A percentile compares a stretch with the other conserved stretches of the same genome.
phyloP scores from a whole-genome alignment of 2,329 filamentous ascomycete genomes.

The Aureobasidium sp. region DNA sequence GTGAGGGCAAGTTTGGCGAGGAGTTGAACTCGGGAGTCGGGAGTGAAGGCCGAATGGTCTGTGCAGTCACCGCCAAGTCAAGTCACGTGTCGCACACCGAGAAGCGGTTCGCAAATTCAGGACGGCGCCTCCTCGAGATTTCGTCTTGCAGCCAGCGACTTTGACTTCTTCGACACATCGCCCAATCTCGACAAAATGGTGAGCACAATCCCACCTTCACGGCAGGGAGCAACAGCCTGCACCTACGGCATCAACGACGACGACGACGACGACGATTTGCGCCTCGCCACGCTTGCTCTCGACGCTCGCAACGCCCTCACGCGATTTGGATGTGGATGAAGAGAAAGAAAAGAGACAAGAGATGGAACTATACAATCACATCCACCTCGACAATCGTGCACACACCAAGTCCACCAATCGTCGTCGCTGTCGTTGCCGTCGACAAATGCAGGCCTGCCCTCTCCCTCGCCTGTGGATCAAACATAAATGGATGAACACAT shows the following conservation, averaged over 20 bases:
- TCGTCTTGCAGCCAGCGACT: background rate
- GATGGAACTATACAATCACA: background rate
- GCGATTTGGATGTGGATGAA: constrained; percentile 5
- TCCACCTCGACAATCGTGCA: background rate
- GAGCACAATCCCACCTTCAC: background rate
- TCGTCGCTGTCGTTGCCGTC: background rate
- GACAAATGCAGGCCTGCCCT: constrained; percentile 13
- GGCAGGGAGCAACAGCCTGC: constrained; percentile 5
- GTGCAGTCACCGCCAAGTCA: background rate
- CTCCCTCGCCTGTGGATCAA: constrained; percentile 9
- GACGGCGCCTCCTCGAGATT: background rate
- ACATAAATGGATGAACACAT: constrained; percentile 12
- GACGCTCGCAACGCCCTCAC: background rate
- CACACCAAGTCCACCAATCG: background rate
- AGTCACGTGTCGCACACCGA: background rate
- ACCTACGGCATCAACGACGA: background rate
- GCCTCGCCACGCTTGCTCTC: background rate
- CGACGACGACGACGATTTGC: background rate
- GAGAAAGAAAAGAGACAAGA: background rate
- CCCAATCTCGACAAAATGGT: constrained; percentile 13
- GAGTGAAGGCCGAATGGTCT: background rate
- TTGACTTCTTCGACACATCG: constrained; percentile 11
- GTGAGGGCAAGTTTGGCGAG: too few species aligned
- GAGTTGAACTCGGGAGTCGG: background rate
- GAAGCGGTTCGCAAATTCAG: background rate